Base-by-base conservation (phyloP, 139 green algal species). In the Asterochloris erici region DNA sequence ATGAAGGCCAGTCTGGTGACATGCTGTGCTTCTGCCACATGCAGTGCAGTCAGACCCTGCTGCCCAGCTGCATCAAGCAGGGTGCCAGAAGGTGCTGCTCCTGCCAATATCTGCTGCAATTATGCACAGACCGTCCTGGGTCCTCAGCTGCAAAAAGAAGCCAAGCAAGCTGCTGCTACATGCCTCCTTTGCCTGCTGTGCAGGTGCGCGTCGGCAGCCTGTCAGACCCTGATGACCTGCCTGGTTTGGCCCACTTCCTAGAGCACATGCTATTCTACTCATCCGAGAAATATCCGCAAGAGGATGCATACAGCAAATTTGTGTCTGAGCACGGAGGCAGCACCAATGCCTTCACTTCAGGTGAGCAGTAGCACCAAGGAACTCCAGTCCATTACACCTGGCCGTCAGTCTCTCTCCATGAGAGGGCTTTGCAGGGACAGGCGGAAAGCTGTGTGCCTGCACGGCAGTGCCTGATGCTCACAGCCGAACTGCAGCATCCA, bases 241-340 rank as follows among this genome's bases (percentile, higher is more conserved):
- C 87, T 21, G 95, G 95, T 13, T 81, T 97, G 38, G 94, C 95
- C 0, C 95, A 98, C 83, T 98, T 98, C 85, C 86, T 81, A 12
- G 91, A 98, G 90, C 95, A 98, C 85, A 98, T 98, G 95, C 92
- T 98, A 9, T 98, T 98, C 86, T 98, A 97, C 81, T 84, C 84
- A 14, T 91, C 81, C 68, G 91, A 90, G 17, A 96, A 96, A 81
- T 98, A 97, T 83, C 94, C 92, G 11, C 24, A 88, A 24, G 92
- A 96, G 80, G 90, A 94, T 78, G 91, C 86, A 29, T 96, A 96
- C 89, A 88, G 73, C 77, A 93, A 92, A 60, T 87, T 85, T 74
- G 68, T 85, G 82, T 76, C 69, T 12, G 87, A 94, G 78, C 89
- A 95, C 69, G 93, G 95, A 14, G 95, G 95, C n/a, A 83, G 83